Base-by-base conservation (phyloP, 352 stramenopile genomes). In the Blastocystis sp. region DNA sequence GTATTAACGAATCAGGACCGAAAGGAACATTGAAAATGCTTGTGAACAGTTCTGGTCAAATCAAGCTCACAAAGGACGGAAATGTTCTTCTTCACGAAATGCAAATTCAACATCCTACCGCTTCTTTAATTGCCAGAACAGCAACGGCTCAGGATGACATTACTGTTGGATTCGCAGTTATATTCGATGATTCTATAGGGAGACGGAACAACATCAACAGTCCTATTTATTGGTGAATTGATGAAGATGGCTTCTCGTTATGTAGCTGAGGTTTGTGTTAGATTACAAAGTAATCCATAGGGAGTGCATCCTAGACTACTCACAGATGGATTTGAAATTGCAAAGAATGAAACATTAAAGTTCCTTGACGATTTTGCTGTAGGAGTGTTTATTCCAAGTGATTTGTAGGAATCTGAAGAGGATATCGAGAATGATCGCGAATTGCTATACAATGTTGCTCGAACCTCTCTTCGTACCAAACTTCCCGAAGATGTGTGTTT, bases 61-160 rank as follows among this genome's bases (percentile, higher is more conserved):
- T 99, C 89, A 99, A 99, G 91, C 92, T 99, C 65, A 99, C 97
- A 24, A 99, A 99, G 90, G 97, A 99, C 90, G 97, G 97, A 89
- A 96, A 98, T 88, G 96, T 98, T 24, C 89, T 99, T 61, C 92
- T 99, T 49, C 95, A 98, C 89, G 96, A 99, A 92, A 99, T 99
- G 97, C 97, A 99, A 92, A 98, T 97, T 91, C 93, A 96, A 90
- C 96, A 99, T 93, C 97, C 97, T 88, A 99, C 97, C 27, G 97
- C 97, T 21, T 93, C 94, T 57, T 91, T 99, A 88, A 98, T 99
- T 90, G 96, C 96, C 27, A 93, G 97, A 24, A 97, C 96, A 0
- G 97, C 97, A 35, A 99, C 96, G 1, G 97, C 97, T 4, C 96
- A 98, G 91, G 94, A 96, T 89, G 93, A 96, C 87, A 91, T 95